phyloP scores from a whole-genome alignment of 768 basidiomycete species.

The Podaxis sp. region DNA sequence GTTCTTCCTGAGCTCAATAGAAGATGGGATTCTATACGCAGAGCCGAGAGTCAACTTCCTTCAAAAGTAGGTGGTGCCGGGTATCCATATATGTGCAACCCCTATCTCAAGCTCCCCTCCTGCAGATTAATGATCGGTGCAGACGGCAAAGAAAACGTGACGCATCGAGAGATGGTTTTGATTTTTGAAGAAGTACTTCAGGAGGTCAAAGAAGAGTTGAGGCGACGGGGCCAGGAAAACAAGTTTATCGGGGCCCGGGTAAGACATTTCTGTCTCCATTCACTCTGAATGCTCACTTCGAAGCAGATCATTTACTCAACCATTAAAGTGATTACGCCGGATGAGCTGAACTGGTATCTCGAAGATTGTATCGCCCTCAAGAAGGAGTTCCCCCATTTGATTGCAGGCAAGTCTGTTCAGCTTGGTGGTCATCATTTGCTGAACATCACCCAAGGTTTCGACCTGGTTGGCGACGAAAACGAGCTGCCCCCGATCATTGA shows the following conservation, averaged over 20 bases:
- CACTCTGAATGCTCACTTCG: neutral
- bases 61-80: conserved; percentile 42
- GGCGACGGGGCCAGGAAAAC: conserved; percentile 48
- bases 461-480: conserved; percentile 79
- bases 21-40: conserved; percentile 69
- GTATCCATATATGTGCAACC: neutral
- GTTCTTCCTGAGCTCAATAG: conserved; percentile 62
- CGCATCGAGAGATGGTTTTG: conserved; percentile 57
- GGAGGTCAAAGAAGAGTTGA: conserved; percentile 52
- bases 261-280: conserved; percentile 8
- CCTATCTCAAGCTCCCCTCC: neutral
- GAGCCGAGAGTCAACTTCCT: conserved; percentile 70
- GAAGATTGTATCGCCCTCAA: conserved; percentile 75
- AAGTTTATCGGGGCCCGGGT: conserved; percentile 71
- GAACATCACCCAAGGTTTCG: conserved; percentile 52
- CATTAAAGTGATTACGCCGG: conserved; percentile 49
- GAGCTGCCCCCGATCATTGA: conserved; percentile 53
- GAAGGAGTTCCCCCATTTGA: conserved; percentile 72
- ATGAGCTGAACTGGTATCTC: conserved; percentile 60
- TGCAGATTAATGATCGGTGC: conserved; percentile 53
- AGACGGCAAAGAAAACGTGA: conserved; percentile 55
- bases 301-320: conserved; percentile 73
- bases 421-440: neutral
- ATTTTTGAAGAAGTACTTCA: conserved; percentile 51
- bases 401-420: conserved; percentile 49